Evolutionary conservation across 2,329 filamentous ascomycete species (phyloP).

Genomic region (Ceratocystis eucalypticola): DNA sequence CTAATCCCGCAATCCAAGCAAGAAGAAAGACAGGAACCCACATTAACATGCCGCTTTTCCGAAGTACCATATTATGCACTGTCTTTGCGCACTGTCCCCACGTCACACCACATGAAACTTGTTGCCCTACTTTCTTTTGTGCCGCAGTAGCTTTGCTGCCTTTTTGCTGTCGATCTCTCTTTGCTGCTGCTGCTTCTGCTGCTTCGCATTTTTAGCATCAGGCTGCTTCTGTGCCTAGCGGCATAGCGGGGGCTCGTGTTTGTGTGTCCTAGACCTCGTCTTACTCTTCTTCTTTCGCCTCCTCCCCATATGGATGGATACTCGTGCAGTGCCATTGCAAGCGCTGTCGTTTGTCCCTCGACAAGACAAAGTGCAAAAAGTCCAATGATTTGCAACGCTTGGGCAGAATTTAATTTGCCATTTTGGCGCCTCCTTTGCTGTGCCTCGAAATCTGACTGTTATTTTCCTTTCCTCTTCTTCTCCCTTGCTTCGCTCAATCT

Average conservation of each 20-base stretch:
- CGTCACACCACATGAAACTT: conserved; percentile 6
- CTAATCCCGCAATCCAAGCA: not conserved
- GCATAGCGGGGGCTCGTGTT: too few relatives aligned
- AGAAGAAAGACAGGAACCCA: not conserved
- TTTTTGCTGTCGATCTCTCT: not conserved
- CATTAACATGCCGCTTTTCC: conserved; percentile 8
- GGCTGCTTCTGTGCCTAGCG: too few relatives aligned
- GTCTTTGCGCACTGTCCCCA: not conserved
- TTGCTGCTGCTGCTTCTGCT: not conserved
- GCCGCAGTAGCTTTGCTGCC: too few relatives aligned
- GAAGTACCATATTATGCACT: not conserved
- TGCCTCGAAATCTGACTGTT: not conserved
- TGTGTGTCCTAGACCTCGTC: too few relatives aligned
- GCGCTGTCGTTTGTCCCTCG: not conserved
- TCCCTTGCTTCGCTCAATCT: not conserved
- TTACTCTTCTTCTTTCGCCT: too few relatives aligned
- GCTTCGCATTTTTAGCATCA: too few relatives aligned
- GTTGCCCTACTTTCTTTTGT: too few relatives aligned
- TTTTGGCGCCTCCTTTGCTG: conserved; percentile 3
- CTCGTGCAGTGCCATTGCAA: too few relatives aligned
- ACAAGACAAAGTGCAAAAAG: not conserved
- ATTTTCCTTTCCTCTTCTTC: not conserved
- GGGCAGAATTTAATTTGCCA: not conserved
- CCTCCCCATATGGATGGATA: too few relatives aligned
- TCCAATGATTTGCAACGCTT: conserved; percentile 5